Percentiles rank a stretch among this genome's conserved stretches.
These are phyloP conservation scores for Limnomonas spitsbergensis DNA, from an alignment of 139 green algal genomes.

Conservation along the genomic window DNA sequence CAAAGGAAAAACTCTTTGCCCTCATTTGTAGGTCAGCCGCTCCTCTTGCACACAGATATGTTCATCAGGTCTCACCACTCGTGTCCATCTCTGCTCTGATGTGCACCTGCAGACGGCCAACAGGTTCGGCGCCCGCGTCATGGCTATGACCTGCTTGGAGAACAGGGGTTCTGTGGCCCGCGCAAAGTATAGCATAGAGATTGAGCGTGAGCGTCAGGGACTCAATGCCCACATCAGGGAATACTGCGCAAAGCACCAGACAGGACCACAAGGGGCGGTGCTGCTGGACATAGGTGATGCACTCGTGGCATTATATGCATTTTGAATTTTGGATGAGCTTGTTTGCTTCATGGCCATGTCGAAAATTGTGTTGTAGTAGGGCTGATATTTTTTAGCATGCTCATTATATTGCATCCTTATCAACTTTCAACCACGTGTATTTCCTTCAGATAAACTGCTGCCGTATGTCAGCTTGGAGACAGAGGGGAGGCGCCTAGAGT, in stretches of 20 bases:
- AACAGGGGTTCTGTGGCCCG: neutral
- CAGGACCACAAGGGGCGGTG: neutral
- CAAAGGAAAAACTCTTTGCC: no score
- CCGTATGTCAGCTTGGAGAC: constrained; percentile 5
- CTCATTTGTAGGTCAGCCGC: no score
- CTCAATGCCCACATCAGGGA: neutral
- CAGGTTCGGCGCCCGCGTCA: neutral
- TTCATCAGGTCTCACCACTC: no score
- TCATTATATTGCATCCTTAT: no score
- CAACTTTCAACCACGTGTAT: no score
- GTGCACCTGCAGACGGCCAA: neutral
- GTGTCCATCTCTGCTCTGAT: no score
- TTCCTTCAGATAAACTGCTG: neutral
- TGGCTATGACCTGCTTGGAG: neutral
- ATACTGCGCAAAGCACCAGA: neutral
- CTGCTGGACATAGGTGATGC: constrained; percentile 10
- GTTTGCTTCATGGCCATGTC: no score
- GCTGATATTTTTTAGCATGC: no score
- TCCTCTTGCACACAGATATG: no score
- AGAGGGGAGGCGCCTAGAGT: neutral
- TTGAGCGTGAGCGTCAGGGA: neutral
- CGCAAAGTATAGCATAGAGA: neutral
- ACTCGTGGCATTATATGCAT: no score
- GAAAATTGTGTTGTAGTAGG: no score
- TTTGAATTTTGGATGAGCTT: neutral